phyloP scores from a whole-genome alignment of 352 stramenopile genomes.

The Globisporangium radiosum region DNA sequence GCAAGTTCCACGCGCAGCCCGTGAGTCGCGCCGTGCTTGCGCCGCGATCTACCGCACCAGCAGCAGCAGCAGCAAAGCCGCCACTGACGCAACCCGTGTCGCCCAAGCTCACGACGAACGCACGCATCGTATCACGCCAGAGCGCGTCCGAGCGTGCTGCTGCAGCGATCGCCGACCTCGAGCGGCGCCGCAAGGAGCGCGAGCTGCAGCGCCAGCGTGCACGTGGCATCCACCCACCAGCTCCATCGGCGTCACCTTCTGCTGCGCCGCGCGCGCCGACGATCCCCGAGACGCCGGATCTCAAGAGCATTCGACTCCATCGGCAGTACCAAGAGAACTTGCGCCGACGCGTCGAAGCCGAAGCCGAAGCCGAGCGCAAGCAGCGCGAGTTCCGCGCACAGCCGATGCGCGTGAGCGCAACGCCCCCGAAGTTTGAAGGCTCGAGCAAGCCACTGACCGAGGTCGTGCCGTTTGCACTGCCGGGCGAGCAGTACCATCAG shows the following conservation, averaged over 20 bases:
- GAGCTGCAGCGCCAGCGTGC: conserved; percentile 22
- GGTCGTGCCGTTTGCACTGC: conserved; percentile 55
- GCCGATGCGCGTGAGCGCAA: conserved; percentile 54
- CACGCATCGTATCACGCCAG: conserved; percentile 23
- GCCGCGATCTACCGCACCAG: conserved; percentile 3
- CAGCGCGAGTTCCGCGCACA: conserved; percentile 66
- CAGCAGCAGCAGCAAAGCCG: conserved; percentile 16
- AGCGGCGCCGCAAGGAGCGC: conserved; percentile 36
- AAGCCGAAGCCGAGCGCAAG: conserved; percentile 46
- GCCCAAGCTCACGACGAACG: conserved; percentile 38
- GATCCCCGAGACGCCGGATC: conserved; percentile 60
- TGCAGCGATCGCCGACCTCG: conserved; percentile 24
- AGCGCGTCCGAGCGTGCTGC: conserved; percentile 26
- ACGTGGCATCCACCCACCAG: background rate
- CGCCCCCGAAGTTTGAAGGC: conserved; percentile 52
- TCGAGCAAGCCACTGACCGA: conserved; percentile 70
- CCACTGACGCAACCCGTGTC: conserved; percentile 35
- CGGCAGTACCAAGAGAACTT: conserved; percentile 69
- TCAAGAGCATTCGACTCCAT: conserved; percentile 69
- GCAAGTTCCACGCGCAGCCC: conserved; percentile 74
- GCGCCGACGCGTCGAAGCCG: conserved; percentile 41
- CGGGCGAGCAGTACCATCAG: conserved; percentile 47
- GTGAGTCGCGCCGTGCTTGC: conserved; percentile 52
- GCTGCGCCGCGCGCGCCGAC: conserved; percentile 26
- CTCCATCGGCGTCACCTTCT: background rate